Evolutionary conservation across 164 flowering plant species (phyloP).

Genomic region (Dillenia suffruticosa): DNA sequence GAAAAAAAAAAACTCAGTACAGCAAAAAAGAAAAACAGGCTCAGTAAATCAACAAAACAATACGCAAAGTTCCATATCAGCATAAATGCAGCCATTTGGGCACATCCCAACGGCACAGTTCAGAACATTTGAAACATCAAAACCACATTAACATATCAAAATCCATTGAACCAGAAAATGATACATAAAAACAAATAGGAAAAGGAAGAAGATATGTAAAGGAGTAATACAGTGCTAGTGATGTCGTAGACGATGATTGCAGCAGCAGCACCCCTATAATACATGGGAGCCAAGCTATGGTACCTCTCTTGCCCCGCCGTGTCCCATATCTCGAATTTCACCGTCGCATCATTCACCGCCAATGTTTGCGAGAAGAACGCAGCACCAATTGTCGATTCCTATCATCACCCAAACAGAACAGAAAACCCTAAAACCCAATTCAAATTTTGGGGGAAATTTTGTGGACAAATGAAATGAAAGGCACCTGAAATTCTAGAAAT

Average conservation of each 20-base stretch:
- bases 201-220: neutral
- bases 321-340: constrained; percentile 81
- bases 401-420: neutral
- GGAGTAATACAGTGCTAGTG: constrained; percentile 34
- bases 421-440: constrained; percentile 8
- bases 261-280: constrained; percentile 73
- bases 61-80: no score
- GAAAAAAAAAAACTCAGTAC: neutral
- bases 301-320: constrained; percentile 83
- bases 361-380: constrained; percentile 68
- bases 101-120: no score
- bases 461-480: neutral
- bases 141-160: neutral
- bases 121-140: no score
- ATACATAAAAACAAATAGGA: neutral
- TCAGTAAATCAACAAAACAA: neutral
- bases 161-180: neutral
- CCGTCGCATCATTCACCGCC: constrained; percentile 54
- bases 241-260: constrained; percentile 70
- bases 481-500: constrained; percentile 66
- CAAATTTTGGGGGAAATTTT: neutral
- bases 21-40: neutral
- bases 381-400: constrained; percentile 80
- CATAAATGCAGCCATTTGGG: no score
- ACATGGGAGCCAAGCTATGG: constrained; percentile 79